Percentiles rank a stretch among this genome's conserved stretches.
Conservation (phyloP, 768 basidiomycete species). For the Tricholoma bakamatsutake region DNA sequence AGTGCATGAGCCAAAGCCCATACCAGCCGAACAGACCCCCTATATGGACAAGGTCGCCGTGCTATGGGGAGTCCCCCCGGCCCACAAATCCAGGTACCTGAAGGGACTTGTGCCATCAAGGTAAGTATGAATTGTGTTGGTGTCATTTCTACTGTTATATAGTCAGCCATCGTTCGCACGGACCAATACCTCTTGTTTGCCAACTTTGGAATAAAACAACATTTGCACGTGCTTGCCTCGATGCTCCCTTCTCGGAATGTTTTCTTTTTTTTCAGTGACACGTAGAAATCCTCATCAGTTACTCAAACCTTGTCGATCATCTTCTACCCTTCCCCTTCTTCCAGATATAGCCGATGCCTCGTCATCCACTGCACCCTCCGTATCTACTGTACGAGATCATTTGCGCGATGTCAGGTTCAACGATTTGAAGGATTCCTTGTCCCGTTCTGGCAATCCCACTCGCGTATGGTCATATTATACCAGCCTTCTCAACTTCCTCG, state of each 20-base stretch:
- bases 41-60: slow-evolving; percentile 68
- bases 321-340: slow-evolving; percentile 12
- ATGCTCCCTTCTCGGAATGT: not conserved
- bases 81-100: slow-evolving; percentile 52
- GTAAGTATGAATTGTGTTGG: slow-evolving; percentile 43
- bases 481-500: slow-evolving; percentile 45
- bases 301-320: slow-evolving; percentile 4
- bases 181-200: slow-evolving; percentile 1
- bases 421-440: slow-evolving; percentile 28
- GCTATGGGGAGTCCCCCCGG: slow-evolving; percentile 54
- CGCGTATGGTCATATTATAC: slow-evolving; percentile 64
- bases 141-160: slow-evolving; percentile 3
- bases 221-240: slow-evolving; percentile 4
- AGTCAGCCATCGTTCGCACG: slow-evolving; percentile 2
- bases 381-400: slow-evolving; percentile 7
- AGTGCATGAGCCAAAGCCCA: slow-evolving; percentile 53
- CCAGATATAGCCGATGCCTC: slow-evolving; percentile 2
- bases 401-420: slow-evolving; percentile 14
- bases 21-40: slow-evolving; percentile 47
- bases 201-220: too few relatives aligned
- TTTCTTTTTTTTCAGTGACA: slow-evolving; percentile 12
- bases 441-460: slow-evolving; percentile 32
- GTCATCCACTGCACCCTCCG: not conserved
- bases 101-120: slow-evolving; percentile 58
- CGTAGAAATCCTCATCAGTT: slow-evolving; percentile 5